Evolutionary conservation across 2,329 filamentous ascomycete genomes (phyloP), one percentile per base, ranked within the genome.

Genomic region (Xylariaceae sp.): DNA sequence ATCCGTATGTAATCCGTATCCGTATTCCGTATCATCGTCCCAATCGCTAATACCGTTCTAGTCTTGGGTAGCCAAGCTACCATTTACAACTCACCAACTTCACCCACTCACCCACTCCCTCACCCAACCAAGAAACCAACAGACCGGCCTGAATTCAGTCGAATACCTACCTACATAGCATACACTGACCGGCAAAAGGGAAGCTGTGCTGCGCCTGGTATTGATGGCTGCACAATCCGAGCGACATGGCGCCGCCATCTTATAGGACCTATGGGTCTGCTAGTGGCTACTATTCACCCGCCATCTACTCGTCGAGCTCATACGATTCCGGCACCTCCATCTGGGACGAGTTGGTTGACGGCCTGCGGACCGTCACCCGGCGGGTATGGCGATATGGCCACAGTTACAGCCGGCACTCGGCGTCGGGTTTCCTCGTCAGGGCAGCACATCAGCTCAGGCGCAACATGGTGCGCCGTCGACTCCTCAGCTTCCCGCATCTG

Each of bases 401-500:
- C 41, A 74, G 76, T n/a, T 75, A 72, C 8, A 77, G 77, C 53
- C 70, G 73, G 49, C 73, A 70, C 23, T 69, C 74, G 50, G 73
- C 70, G 2, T 68, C 72, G 45, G 67, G 65, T 13, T 57, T 74
- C 18, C 61, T 72, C 39, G 62, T 72, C 47, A 68, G 70, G 41
- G 63, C 59, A 7, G 68, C 62, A 7, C 69, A 71, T 18, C 74
- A 74, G 60, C 53, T 77, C 59, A 72, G 72, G 65, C 72, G 72
- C 67, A 84, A 84, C 66, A 65, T 85, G 69, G 75, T 76, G 39
- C 70, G 76, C 18, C 75, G 77, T 50, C 78, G 82, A n/a, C 65
- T 86, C 34, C 66, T 87, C 53, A 86, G 80, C 75, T 79, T 91
- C 58, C 82, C 85, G 41, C 88, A 89, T 71, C 72, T 87, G 13